Percentiles rank a stretch among this genome's conserved stretches.
Evolutionary conservation across 441 rosid genomes (phyloP).

Genomic region (Euphorbia schlechtendalii): DNA sequence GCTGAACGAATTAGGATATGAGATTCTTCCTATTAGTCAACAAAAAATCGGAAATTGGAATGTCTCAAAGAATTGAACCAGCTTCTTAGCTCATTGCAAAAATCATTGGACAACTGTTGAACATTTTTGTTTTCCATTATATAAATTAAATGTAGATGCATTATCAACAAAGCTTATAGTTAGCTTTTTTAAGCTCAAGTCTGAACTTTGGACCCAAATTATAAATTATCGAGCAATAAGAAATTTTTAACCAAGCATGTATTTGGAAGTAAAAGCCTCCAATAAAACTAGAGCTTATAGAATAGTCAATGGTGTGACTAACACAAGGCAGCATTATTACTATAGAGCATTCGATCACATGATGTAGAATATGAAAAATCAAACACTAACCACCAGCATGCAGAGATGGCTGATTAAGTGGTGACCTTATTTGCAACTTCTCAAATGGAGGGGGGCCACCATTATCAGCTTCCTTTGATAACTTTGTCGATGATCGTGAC

Average conservation of each 20-base stretch:
- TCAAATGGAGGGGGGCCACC: slow-evolving; percentile 83
- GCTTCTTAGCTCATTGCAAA: background rate
- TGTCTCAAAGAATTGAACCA: background rate
- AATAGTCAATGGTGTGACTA: too few species aligned
- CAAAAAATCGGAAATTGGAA: background rate
- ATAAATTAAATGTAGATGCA: background rate
- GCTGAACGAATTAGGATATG: background rate
- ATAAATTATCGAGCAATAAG: background rate
- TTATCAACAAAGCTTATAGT: background rate
- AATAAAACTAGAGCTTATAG: background rate
- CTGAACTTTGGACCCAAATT: background rate
- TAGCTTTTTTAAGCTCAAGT: background rate
- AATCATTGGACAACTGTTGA: background rate
- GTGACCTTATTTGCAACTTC: slow-evolving; percentile 53
- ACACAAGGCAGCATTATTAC: background rate
- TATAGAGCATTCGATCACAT: background rate
- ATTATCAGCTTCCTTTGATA: slow-evolving; percentile 37
- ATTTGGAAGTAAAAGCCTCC: background rate
- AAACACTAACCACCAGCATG: slow-evolving; percentile 28
- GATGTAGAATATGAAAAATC: slow-evolving; percentile 4
- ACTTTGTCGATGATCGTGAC: slow-evolving; percentile 47
- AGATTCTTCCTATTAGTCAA: background rate
- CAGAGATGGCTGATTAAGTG: slow-evolving; percentile 29
- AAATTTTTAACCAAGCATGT: background rate
- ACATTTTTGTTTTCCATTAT: background rate